These are phyloP conservation scores for Colletotrichum tropicale DNA, from an alignment of 2,329 filamentous ascomycete species.

Conservation along the genomic window DNA sequence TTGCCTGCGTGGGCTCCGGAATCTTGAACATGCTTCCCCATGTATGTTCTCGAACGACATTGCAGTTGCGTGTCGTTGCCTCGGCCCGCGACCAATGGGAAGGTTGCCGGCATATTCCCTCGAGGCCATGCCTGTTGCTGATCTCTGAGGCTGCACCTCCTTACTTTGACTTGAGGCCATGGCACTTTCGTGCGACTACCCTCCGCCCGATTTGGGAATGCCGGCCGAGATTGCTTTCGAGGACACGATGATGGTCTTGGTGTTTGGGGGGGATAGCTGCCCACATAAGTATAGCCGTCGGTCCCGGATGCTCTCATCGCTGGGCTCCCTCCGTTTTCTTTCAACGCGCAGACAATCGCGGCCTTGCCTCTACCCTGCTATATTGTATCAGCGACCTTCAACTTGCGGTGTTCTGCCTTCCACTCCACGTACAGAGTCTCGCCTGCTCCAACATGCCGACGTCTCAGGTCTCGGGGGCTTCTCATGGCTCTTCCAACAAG, in stretches of 20 bases:
- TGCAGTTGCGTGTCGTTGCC: not conserved
- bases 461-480: not conserved
- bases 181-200: not conserved
- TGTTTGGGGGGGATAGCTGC: not conserved
- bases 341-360: not conserved
- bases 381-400: not conserved
- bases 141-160: not conserved
- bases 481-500: not conserved
- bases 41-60: not conserved
- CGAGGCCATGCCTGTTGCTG: not conserved
- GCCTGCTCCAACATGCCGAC: not conserved
- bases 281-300: not conserved
- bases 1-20: not conserved
- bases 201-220: not conserved
- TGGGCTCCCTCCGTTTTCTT: not conserved
- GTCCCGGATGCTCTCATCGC: not conserved
- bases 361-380: not conserved
- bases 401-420: not conserved
- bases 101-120: not conserved
- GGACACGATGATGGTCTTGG: not conserved
- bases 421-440: not conserved
- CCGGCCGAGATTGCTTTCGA: not conserved
- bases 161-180: not conserved
- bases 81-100: not conserved
- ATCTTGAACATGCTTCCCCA: not conserved